Evolutionary conservation across 495 filamentous ascomycete species (phyloP).

Genomic region (Podospora pseudocomata): DNA sequence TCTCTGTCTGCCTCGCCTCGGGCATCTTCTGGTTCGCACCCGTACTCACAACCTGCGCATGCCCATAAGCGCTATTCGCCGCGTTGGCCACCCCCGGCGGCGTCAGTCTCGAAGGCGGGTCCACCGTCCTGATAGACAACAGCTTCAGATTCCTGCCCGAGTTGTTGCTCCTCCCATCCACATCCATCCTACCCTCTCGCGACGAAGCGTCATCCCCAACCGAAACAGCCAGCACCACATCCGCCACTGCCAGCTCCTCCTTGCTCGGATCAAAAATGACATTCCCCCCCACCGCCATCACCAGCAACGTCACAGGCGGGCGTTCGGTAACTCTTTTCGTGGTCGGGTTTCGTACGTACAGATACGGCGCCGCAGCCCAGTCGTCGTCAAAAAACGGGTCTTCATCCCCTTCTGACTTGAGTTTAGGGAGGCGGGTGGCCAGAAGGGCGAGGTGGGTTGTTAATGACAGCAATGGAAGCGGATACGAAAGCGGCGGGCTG

Average conservation of each 20-base stretch:
- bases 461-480: slow-evolving; percentile 84
- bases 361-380: slow-evolving; percentile 74
- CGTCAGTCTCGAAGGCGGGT: slow-evolving; percentile 54
- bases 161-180: slow-evolving; percentile 1
- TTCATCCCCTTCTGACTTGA: slow-evolving; percentile 83
- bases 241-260: slow-evolving; percentile 90
- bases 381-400: slow-evolving; percentile 98
- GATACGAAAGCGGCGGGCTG: slow-evolving; percentile 85
- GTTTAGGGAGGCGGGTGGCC: slow-evolving; percentile 73
- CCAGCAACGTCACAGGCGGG: slow-evolving; percentile 84
- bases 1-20: slow-evolving; percentile 47
- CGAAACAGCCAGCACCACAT: slow-evolving; percentile 78
- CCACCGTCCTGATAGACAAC: slow-evolving; percentile 68
- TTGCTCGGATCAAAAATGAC: slow-evolving; percentile 89
- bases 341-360: slow-evolving; percentile 58
- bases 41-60: slow-evolving; percentile 34
- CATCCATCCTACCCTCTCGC: slow-evolving; percentile 14
- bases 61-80: slow-evolving; percentile 60
- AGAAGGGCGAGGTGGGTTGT: slow-evolving; percentile 96
- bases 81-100: slow-evolving; percentile 65
- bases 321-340: slow-evolving; percentile 28
- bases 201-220: slow-evolving; percentile 43
- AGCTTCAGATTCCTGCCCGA: slow-evolving; percentile 33
- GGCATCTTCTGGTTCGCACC: slow-evolving; percentile 39
- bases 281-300: slow-evolving; percentile 79